phyloP scores from a whole-genome alignment of 2,329 filamentous ascomycete species.

The Venturia aucupariae region DNA sequence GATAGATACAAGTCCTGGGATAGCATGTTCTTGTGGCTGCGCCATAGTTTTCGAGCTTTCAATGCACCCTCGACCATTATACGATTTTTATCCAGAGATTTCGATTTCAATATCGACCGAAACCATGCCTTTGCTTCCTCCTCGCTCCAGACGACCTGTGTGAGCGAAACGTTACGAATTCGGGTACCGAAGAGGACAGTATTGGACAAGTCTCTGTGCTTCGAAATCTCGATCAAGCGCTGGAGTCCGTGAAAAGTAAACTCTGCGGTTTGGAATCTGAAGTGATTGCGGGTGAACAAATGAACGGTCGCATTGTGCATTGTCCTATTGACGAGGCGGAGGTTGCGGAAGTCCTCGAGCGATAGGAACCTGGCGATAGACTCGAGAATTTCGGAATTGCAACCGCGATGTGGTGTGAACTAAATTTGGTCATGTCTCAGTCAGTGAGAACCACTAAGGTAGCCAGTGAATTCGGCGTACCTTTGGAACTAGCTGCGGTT shows the following conservation, averaged over 20 bases:
- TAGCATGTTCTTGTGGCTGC: not conserved
- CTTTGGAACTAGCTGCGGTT: no score
- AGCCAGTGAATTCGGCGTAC: no score
- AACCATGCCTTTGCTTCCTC: not conserved
- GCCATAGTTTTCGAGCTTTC: not conserved
- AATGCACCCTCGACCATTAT: not conserved
- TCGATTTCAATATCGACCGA: not conserved
- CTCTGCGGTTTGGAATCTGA: not conserved
- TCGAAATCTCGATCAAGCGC: not conserved
- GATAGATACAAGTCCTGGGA: not conserved
- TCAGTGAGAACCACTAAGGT: no score
- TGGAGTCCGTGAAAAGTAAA: not conserved
- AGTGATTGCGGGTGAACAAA: not conserved
- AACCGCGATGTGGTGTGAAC: not conserved
- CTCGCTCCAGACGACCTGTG: not conserved
- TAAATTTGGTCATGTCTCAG: no score
- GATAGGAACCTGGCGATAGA: not conserved
- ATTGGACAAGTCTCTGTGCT: not conserved
- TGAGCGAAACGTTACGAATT: not conserved
- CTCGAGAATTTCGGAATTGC: not conserved
- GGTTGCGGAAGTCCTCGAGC: not conserved
- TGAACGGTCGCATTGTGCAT: not conserved
- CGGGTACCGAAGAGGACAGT: not conserved
- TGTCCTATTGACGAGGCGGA: not conserved
- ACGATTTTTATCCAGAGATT: not conserved